Evolutionary conservation across 2,329 filamentous ascomycete species (phyloP).

Genomic region (Alternaria dauci): DNA sequence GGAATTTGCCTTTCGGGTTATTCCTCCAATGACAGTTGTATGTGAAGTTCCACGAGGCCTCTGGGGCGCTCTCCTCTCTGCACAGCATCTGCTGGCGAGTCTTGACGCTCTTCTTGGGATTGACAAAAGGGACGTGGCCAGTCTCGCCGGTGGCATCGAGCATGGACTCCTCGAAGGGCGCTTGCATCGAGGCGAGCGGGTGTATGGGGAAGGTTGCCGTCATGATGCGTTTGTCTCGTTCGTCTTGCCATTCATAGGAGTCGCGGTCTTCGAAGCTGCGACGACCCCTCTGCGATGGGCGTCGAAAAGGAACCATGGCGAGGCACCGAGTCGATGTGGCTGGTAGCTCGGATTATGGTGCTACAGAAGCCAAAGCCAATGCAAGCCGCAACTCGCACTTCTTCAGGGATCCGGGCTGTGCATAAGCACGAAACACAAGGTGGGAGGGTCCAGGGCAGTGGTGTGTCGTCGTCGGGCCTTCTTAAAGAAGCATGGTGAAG

Average conservation of each 20-base stretch:
- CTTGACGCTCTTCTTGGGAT: constrained; percentile 51
- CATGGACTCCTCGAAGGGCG: constrained; percentile 83
- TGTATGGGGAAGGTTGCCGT: constrained; percentile 63
- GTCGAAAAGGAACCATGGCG: constrained; percentile 38
- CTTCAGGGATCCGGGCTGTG: constrained; percentile 32
- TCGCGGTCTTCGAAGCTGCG: constrained; percentile 32
- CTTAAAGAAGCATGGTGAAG: constrained; percentile 30
- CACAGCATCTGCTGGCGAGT: constrained; percentile 56
- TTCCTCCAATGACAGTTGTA: constrained; percentile 80
- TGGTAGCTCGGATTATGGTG: constrained; percentile 33
- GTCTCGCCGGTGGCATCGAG: constrained; percentile 67
- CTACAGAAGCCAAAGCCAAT: constrained; percentile 32
- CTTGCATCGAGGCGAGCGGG: constrained; percentile 79
- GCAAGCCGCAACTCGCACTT: constrained; percentile 25
- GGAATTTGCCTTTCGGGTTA: constrained; percentile 77
- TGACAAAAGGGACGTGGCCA: constrained; percentile 49
- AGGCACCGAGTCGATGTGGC: constrained; percentile 20
- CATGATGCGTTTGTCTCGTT: constrained; percentile 47
- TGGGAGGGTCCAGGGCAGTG: constrained; percentile 8
- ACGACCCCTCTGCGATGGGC: constrained; percentile 30
- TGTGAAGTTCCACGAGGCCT: constrained; percentile 74
- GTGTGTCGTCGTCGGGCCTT: constrained; percentile 21
- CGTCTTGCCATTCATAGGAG: constrained; percentile 45
- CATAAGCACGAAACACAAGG: constrained; percentile 35
- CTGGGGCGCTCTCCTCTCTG: constrained; percentile 69